phyloP scores from a whole-genome alignment of 1,284 basidiomycete genomes.

The Cerioporus squamosus region DNA sequence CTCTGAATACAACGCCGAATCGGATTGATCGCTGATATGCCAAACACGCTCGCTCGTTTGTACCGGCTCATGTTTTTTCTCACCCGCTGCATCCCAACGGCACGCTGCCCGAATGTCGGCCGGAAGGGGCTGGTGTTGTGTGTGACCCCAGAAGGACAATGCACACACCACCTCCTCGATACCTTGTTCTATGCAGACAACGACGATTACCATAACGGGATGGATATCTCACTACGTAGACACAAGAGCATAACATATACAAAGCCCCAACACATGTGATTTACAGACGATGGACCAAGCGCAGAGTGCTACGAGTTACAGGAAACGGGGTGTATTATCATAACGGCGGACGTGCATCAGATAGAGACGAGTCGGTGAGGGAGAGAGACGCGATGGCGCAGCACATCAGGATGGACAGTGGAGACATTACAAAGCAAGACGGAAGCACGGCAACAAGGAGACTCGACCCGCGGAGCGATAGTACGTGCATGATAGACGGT shows the following conservation, averaged over 20 bases:
- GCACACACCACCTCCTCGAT: neutral
- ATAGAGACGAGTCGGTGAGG: neutral
- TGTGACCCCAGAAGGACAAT: too few relatives aligned
- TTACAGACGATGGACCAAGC: neutral
- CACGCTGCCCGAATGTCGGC: too few relatives aligned
- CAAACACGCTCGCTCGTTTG: neutral
- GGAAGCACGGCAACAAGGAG: conserved; percentile 12
- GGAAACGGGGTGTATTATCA: conserved; percentile 3
- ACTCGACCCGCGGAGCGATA: neutral
- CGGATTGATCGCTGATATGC: neutral
- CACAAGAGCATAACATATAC: neutral
- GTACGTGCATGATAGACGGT: conserved; percentile 3
- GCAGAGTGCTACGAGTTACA: conserved; percentile 1
- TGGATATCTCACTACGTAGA: neutral
- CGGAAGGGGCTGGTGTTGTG: too few relatives aligned
- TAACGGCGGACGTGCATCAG: conserved; percentile 2
- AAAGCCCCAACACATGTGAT: neutral
- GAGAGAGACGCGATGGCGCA: conserved; percentile 8
- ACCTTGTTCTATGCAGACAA: neutral
- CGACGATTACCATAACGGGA: neutral
- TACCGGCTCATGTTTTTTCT: neutral
- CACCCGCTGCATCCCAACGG: too few relatives aligned
- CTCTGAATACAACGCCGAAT: neutral
- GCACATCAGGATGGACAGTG: conserved; percentile 10
- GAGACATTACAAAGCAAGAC: conserved; percentile 21